Evolutionary conservation across 108 stramenopile genomes (phyloP).

Genomic region (Phaeodactylum tricornutum): DNA sequence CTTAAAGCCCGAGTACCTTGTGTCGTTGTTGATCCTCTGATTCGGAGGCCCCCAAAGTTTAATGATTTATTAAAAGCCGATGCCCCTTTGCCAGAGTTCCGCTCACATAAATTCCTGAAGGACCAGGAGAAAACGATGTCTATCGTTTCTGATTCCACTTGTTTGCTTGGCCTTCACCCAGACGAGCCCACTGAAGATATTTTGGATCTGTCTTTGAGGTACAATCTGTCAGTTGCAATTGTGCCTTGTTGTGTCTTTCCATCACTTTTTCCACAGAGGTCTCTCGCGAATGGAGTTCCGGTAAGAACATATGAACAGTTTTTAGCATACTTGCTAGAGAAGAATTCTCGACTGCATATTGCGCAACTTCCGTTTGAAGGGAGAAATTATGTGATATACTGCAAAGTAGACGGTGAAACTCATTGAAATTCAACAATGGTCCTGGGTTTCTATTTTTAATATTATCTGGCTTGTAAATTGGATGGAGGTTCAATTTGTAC

Average conservation of each 20-base stretch:
- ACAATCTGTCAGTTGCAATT: slow-evolving; percentile 52
- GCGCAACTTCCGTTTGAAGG: no score
- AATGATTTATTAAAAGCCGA: slow-evolving; percentile 37
- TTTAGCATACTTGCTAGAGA: slow-evolving; percentile 34
- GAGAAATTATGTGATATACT: no score
- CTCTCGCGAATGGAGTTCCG: slow-evolving; percentile 9
- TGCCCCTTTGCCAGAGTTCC: slow-evolving; percentile 28
- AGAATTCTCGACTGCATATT: no score
- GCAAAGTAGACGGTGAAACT: no score
- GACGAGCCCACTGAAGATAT: slow-evolving; percentile 78
- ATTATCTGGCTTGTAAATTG: no score
- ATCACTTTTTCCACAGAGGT: slow-evolving; percentile 47
- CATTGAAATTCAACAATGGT: no score
- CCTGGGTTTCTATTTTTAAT: no score
- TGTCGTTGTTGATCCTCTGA: slow-evolving; percentile 62
- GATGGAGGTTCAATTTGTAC: no score
- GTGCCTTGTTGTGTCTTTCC: slow-evolving; percentile 78
- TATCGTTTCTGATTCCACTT: slow-evolving; percentile 13
- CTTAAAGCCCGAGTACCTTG: slow-evolving; percentile 49
- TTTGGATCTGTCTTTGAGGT: slow-evolving; percentile 50
- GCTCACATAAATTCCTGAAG: slow-evolving; percentile 52
- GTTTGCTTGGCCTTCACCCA: slow-evolving; percentile 83
- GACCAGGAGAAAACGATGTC: neutral
- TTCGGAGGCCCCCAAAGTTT: slow-evolving; percentile 14
- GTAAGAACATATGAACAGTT: slow-evolving; percentile 44